A percentile compares a stretch with the other conserved stretches of the same genome.
Evolutionary conservation across 768 basidiomycete genomes (phyloP).

Genomic region (Trametes punicea): DNA sequence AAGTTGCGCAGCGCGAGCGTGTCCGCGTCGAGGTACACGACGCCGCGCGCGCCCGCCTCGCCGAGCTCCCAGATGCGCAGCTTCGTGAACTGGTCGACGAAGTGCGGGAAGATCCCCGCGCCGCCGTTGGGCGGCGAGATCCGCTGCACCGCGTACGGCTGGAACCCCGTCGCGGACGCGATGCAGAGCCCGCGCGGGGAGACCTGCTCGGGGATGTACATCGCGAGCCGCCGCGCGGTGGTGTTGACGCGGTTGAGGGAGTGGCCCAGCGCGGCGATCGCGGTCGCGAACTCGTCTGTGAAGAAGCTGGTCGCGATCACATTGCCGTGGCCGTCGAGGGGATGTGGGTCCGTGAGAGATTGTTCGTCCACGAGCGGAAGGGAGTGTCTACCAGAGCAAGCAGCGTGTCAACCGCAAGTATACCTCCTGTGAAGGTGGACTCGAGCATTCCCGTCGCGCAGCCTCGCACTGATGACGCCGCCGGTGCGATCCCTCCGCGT

Average conservation of each 20-base stretch:
- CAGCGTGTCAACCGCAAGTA: neutral
- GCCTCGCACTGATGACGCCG: too few species aligned
- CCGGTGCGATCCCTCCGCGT: too few species aligned
- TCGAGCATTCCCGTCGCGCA: too few species aligned
- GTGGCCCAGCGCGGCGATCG: constrained; percentile 33
- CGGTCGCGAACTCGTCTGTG: constrained; percentile 31
- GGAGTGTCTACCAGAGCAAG: constrained; percentile 5
- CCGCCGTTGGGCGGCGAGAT: constrained; percentile 40
- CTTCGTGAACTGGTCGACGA: constrained; percentile 44
- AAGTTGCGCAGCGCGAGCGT: constrained; percentile 41
- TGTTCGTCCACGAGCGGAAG: constrained; percentile 3
- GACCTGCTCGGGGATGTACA: constrained; percentile 35
- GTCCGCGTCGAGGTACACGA: constrained; percentile 43
- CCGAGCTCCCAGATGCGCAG: constrained; percentile 41
- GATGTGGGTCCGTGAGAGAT: neutral
- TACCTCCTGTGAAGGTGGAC: too few species aligned
- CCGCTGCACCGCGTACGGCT: constrained; percentile 32
- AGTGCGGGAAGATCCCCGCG: constrained; percentile 34
- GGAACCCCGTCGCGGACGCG: constrained; percentile 38
- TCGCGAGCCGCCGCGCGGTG: constrained; percentile 32
- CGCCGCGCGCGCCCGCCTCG: constrained; percentile 28
- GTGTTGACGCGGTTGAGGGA: constrained; percentile 31
- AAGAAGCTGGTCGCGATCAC: constrained; percentile 33
- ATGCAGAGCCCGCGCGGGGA: constrained; percentile 40
- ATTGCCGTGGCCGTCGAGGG: constrained; percentile 8